phyloP scores from a whole-genome alignment of 2,329 filamentous ascomycete genomes.

The Aureobasidium zeae region DNA sequence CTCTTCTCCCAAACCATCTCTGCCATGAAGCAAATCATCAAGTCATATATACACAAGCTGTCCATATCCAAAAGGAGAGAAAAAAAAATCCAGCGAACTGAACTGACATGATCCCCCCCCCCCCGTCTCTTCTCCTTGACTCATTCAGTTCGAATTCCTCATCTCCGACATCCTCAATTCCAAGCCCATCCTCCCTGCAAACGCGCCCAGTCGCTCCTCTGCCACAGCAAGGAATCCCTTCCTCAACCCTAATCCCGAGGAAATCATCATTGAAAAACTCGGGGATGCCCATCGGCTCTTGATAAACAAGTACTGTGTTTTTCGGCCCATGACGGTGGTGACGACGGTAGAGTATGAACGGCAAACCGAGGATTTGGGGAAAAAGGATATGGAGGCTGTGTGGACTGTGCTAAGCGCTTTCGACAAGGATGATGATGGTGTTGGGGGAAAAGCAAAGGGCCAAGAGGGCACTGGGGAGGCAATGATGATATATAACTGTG shows the following conservation, averaged over 20 bases:
- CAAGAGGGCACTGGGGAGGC: too few relatives aligned
- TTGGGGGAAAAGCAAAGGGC: too few relatives aligned
- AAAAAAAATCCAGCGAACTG: too few relatives aligned
- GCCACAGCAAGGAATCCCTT: slow-evolving; percentile 15
- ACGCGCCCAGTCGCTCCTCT: slow-evolving; percentile 8
- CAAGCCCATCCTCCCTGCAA: slow-evolving; percentile 14
- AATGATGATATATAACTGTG: slow-evolving; percentile 40
- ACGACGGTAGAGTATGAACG: slow-evolving; percentile 32
- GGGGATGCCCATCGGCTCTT: slow-evolving; percentile 28
- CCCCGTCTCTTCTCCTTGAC: too few relatives aligned
- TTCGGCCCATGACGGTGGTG: slow-evolving; percentile 31
- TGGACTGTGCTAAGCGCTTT: slow-evolving; percentile 30
- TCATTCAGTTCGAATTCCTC: slow-evolving; percentile 16
- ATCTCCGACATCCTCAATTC: slow-evolving; percentile 13
- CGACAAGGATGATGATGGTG: slow-evolving; percentile 30
- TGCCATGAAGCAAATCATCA: too few relatives aligned
- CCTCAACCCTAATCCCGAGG: slow-evolving; percentile 14
- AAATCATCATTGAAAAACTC: slow-evolving; percentile 24
- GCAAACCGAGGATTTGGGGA: slow-evolving; percentile 33
- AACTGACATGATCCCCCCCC: background rate
- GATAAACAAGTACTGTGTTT: slow-evolving; percentile 32
- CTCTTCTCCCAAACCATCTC: too few relatives aligned
- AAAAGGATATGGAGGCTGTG: slow-evolving; percentile 29
- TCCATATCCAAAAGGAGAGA: too few relatives aligned
- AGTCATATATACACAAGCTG: too few relatives aligned